Conservation (phyloP, 2,329 filamentous ascomycete genomes). For the Colletotrichum sublineola region DNA sequence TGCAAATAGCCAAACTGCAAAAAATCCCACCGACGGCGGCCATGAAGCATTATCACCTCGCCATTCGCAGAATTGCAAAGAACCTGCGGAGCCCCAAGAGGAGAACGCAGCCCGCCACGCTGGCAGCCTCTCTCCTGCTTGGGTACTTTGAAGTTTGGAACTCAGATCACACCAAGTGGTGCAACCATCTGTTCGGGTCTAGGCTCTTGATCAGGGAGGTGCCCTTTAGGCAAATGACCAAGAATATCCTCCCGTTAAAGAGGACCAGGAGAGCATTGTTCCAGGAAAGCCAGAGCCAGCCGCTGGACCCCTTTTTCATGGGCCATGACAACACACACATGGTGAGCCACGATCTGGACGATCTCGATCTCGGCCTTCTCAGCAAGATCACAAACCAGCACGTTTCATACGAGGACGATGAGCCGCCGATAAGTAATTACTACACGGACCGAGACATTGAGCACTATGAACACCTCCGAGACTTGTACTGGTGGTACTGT, state of each 20-base stretch:
- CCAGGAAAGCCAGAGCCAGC: slow-evolving; percentile 53
- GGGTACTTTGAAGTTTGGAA: slow-evolving; percentile 96
- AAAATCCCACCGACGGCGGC: slow-evolving; percentile 81
- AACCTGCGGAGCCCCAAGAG: slow-evolving; percentile 78
- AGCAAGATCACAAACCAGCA: slow-evolving; percentile 56
- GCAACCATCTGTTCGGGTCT: slow-evolving; percentile 88
- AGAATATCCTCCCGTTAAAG: slow-evolving; percentile 76
- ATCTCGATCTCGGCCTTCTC: slow-evolving; percentile 59
- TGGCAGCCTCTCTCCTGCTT: slow-evolving; percentile 89
- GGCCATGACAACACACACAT: slow-evolving; percentile 44
- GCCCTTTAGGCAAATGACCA: slow-evolving; percentile 80
- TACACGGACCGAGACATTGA: slow-evolving; percentile 76
- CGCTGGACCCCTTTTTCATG: slow-evolving; percentile 46
- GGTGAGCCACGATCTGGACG: slow-evolving; percentile 50
- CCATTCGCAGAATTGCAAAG: slow-evolving; percentile 81
- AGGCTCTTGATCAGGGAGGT: slow-evolving; percentile 86
- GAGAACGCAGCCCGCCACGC: slow-evolving; percentile 81
- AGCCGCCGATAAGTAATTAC: slow-evolving; percentile 47
- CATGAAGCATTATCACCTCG: slow-evolving; percentile 91
- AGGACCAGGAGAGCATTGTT: slow-evolving; percentile 55
- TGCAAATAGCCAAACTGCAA: slow-evolving; percentile 90
- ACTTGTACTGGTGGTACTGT: slow-evolving; percentile 95
- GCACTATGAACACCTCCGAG: slow-evolving; percentile 83
- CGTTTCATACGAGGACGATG: slow-evolving; percentile 47
- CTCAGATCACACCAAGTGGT: slow-evolving; percentile 96